Percentiles rank a stretch among this genome's conserved stretches.
These are phyloP conservation scores for Funneliformis mosseae DNA, from an alignment of 192 early-diverging fungal species.

Conservation along the genomic window DNA sequence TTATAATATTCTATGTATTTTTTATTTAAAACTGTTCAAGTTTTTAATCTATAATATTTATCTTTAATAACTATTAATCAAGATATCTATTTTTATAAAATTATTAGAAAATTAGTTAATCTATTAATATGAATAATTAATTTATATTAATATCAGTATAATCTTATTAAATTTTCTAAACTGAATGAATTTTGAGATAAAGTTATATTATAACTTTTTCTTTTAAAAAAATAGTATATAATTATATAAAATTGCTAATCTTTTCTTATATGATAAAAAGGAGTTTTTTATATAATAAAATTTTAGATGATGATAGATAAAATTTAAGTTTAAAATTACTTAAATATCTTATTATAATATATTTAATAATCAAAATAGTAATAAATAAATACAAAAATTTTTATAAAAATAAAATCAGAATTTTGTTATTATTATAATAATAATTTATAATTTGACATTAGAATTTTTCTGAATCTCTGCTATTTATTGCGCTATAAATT, in stretches of 20 bases:
- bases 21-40: slow-evolving; percentile 2
- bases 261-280: too few relatives aligned
- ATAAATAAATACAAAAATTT: not conserved
- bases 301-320: slow-evolving; percentile 11
- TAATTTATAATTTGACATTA: slow-evolving; percentile 9
- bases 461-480: not conserved
- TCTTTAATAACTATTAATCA: not conserved
- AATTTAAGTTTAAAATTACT: slow-evolving; percentile 21
- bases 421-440: slow-evolving; percentile 2
- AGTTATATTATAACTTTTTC: not conserved
- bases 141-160: not conserved
- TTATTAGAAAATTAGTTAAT: not conserved
- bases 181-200: not conserved
- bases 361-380: not conserved
- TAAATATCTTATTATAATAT: slow-evolving; percentile 15
- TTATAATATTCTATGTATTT: not conserved
- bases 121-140: not conserved
- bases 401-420: not conserved
- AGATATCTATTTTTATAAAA: not conserved
- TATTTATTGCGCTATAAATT: too few relatives aligned
- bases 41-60: too few relatives aligned
- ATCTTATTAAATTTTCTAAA: not conserved
- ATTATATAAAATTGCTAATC: slow-evolving; percentile 10
- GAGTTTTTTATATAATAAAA: not conserved
- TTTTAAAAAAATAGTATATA: not conserved